Conservation (phyloP, 1,139 yeast species). For the Pichia sp. region DNA sequence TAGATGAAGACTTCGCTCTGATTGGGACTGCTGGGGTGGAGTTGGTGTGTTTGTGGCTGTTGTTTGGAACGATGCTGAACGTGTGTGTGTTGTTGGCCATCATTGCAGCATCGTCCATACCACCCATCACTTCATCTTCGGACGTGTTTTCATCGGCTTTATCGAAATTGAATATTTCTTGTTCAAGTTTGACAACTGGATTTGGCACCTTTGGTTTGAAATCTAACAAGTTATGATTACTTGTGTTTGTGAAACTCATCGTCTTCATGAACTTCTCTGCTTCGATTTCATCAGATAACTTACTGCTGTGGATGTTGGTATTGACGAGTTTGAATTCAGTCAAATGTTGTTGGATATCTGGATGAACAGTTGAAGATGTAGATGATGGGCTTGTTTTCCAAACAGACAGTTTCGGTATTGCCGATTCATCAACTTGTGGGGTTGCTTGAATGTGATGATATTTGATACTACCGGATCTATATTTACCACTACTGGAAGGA, state of each 20-base stretch:
- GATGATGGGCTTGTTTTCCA: conserved; percentile 4
- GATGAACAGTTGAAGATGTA: no score
- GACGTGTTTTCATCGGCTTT: neutral
- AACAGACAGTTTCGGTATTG: conserved; percentile 6
- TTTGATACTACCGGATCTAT: neutral
- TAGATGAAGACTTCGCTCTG: neutral
- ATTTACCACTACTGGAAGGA: neutral
- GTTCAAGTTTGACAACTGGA: neutral
- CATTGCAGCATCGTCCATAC: neutral
- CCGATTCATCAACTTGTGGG: neutral
- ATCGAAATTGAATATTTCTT: neutral
- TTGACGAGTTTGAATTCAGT: no score
- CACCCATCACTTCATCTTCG: neutral
- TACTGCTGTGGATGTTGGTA: no score
- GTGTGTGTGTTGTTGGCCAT: no score
- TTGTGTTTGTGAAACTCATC: neutral
- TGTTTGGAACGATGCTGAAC: no score
- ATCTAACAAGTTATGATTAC: neutral
- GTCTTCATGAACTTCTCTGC: neutral
- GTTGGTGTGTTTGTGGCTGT: no score
- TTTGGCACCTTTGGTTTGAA: neutral
- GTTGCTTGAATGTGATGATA: no score
- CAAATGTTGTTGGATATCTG: no score
- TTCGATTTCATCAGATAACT: neutral
- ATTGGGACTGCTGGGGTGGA: no score